Conservation (phyloP, 345 rosid genomes). For the Hibiscus mutabilis region DNA sequence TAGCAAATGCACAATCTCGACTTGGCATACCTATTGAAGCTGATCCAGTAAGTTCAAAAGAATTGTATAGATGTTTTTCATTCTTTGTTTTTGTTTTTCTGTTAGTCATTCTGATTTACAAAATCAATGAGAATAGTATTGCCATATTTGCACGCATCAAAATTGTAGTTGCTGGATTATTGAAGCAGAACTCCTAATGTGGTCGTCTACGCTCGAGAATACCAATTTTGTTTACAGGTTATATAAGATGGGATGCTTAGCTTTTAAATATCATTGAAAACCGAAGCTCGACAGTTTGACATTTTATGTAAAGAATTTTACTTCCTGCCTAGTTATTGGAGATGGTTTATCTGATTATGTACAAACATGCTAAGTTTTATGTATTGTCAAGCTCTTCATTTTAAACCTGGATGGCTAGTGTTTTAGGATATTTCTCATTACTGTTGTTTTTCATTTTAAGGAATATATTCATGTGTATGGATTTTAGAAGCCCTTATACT, state of each 20-base stretch:
- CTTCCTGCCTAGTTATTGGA: background rate
- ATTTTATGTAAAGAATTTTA: background rate
- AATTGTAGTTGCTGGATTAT: background rate
- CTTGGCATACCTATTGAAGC: constrained; percentile 45
- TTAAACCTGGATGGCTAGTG: background rate
- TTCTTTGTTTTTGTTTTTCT: background rate
- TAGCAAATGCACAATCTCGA: constrained; percentile 89
- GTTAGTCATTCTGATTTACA: background rate
- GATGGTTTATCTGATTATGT: background rate
- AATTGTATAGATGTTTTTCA: constrained; percentile 3
- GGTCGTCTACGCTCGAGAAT: background rate
- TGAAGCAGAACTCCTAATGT: background rate
- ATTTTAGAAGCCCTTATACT: background rate
- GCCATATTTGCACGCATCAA: background rate
- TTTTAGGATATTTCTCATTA: background rate
- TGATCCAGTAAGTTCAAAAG: constrained; percentile 71
- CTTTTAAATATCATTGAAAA: background rate
- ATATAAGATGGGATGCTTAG: background rate
- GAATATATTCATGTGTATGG: background rate
- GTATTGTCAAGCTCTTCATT: background rate
- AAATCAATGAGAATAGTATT: background rate
- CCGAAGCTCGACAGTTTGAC: background rate
- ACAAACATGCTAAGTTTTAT: background rate
- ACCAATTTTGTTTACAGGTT: background rate
- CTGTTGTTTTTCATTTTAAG: background rate